Conservation (phyloP, 495 filamentous ascomycete species). For the Staphylotrichum tortipilum region DNA sequence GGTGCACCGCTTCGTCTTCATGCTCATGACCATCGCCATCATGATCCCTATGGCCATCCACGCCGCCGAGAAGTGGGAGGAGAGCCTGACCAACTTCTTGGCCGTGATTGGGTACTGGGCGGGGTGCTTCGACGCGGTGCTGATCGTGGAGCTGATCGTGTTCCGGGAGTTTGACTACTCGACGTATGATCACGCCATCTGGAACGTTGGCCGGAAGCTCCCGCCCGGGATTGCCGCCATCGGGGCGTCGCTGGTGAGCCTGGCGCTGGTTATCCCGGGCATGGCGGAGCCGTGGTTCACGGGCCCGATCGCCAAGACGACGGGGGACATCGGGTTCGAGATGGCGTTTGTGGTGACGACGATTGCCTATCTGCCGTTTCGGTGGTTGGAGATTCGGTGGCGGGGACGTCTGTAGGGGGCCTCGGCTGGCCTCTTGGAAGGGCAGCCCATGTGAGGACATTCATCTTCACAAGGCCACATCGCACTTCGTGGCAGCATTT, state of each 20-base stretch:
- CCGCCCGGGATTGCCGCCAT: slow-evolving; percentile 40
- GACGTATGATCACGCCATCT: slow-evolving; percentile 36
- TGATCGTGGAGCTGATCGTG: slow-evolving; percentile 39
- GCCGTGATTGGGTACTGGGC: slow-evolving; percentile 48
- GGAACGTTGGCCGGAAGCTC: slow-evolving; percentile 38
- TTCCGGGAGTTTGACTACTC: slow-evolving; percentile 33
- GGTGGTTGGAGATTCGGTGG: slow-evolving; percentile 32
- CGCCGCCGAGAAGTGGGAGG: slow-evolving; percentile 40
- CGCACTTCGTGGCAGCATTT: neutral
- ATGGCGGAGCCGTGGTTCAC: slow-evolving; percentile 47
- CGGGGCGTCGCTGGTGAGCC: slow-evolving; percentile 27
- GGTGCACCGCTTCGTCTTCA: slow-evolving; percentile 39
- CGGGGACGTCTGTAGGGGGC: slow-evolving; percentile 17
- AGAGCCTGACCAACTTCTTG: slow-evolving; percentile 43
- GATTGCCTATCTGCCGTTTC: slow-evolving; percentile 34
- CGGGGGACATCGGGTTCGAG: slow-evolving; percentile 49
- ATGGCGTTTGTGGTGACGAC: slow-evolving; percentile 41
- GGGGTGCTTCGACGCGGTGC: slow-evolving; percentile 40
- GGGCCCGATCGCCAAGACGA: slow-evolving; percentile 40
- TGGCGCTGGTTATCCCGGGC: slow-evolving; percentile 38
- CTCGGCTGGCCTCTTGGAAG: too few species aligned
- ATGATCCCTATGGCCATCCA: slow-evolving; percentile 43
- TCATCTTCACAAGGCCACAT: too few species aligned
- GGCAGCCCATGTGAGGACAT: too few species aligned
- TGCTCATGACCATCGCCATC: slow-evolving; percentile 35